Evolutionary conservation across 208 protist species (phyloP), one percentile per base, ranked within the genome.

Genomic region (Naegleria lovaniensis): DNA sequence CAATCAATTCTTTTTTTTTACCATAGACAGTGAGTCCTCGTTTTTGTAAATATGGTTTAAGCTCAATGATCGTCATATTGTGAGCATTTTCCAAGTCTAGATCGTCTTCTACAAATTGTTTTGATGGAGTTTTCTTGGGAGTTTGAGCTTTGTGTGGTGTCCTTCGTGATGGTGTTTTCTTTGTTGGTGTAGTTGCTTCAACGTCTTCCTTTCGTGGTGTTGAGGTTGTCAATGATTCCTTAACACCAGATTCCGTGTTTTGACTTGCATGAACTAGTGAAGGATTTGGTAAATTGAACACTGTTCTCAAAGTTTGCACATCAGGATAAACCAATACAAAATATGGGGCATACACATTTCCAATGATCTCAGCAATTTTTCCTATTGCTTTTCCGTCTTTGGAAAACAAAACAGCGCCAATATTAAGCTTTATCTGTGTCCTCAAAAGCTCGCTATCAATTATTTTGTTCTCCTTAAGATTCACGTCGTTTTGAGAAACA

Each of bases 321-420:
- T 79, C 67, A 36, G 67, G 67, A 79, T 79, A 79, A 79, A 33
- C n/a, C n/a, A 79, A 79, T 36, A 79, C 67, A 79, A 36, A 79
- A 33, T 36, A 79, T 36, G 67, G 67, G 2, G 19, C n/a, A 36
- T 11, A 36, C 29, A 79, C 29, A 79, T 7, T 79, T 79, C 67
- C 67, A 29, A 79, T 36, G 29, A 79, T 36, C 7, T 79, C 67
- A 36, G 29, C 25, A 79, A 79, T 79, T 33, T 79, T 79, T 36
- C 67, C 67, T 15, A 79, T 79, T 79, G 67, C 25, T 79, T 79
- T 79, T 36, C 67, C 67, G 5, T 79, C 29, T 33, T 79, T 36
- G 2, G 16, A 36, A 79, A 79, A 79, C 36, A 79, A 79, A 2
- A 79, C 7, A 13, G 67, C 16, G 5, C 67, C 67, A 15, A 79